Percentiles rank a stretch among this genome's conserved stretches.
These are phyloP conservation scores for Puccinia sorghi DNA, from an alignment of 1,284 basidiomycete genomes.

Conservation along the genomic window DNA sequence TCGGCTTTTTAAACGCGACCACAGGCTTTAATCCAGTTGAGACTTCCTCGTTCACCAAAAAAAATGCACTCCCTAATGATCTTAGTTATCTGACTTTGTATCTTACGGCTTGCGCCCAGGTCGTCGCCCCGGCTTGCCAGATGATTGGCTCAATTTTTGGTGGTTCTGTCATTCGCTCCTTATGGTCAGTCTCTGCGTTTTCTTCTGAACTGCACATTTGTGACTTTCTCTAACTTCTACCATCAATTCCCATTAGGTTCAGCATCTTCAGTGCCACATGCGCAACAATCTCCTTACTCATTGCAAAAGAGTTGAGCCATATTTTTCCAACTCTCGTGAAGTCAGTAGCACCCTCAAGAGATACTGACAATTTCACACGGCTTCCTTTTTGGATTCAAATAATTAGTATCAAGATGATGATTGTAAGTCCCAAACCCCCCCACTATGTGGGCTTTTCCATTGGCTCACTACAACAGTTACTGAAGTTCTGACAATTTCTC, in stretches of 20 bases:
- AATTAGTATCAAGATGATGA: constrained; percentile 49
- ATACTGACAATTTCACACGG: not conserved
- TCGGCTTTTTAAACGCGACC: constrained; percentile 49
- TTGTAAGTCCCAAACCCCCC: constrained; percentile 24
- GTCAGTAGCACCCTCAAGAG: not conserved
- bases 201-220: not conserved
- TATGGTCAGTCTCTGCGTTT: constrained; percentile 21
- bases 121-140: constrained; percentile 50
- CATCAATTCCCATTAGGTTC: constrained; percentile 30
- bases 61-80: not conserved
- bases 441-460: not conserved
- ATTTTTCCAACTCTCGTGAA: not conserved
- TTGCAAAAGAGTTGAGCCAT: constrained; percentile 45
- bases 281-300: constrained; percentile 46
- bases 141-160: constrained; percentile 50
- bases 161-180: constrained; percentile 48
- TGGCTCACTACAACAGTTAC: not conserved
- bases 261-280: constrained; percentile 48
- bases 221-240: not conserved
- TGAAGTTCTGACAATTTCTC: not conserved
- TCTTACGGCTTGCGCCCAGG: constrained; percentile 9
- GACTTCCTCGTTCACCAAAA: not conserved
- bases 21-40: constrained; percentile 50
- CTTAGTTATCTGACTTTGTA: not conserved
- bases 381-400: not conserved